These are phyloP conservation scores for Cercophora newfieldiana DNA, from an alignment of 495 filamentous ascomycete species.

Conservation along the genomic window DNA sequence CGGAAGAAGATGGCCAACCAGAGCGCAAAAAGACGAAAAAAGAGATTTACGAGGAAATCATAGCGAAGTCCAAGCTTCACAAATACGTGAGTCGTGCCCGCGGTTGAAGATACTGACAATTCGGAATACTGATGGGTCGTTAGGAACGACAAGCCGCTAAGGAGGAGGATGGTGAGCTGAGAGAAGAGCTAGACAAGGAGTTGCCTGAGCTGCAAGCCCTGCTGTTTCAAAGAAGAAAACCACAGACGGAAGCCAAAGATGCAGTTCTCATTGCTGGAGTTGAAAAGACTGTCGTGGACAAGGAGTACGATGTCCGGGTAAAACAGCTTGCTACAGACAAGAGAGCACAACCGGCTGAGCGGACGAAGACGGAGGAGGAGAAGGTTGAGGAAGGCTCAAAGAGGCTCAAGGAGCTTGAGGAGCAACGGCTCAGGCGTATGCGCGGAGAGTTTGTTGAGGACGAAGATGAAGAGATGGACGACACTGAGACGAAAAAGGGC, in stretches of 20 bases:
- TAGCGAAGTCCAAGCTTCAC: constrained; percentile 92
- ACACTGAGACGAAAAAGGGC: constrained; percentile 43
- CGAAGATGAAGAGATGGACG: constrained; percentile 52
- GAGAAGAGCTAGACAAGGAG: constrained; percentile 57
- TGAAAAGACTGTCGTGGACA: constrained; percentile 65
- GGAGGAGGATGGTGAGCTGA: constrained; percentile 90
- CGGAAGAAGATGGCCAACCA: constrained; percentile 54
- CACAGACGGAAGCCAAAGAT: constrained; percentile 54
- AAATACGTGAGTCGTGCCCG: constrained; percentile 72
- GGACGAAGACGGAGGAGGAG: constrained; percentile 91
- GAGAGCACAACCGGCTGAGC: constrained; percentile 77
- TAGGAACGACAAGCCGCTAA: constrained; percentile 75
- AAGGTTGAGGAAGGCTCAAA: constrained; percentile 71
- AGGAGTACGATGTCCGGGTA: constrained; percentile 80
- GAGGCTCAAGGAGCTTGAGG: constrained; percentile 75
- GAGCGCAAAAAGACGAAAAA: constrained; percentile 88
- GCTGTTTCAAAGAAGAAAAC: constrained; percentile 46
- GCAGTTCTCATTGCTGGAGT: constrained; percentile 57
- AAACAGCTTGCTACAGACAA: constrained; percentile 80
- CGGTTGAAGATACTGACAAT: background rate
- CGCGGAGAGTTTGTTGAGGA: constrained; percentile 58
- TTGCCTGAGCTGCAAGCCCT: constrained; percentile 77
- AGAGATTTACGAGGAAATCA: constrained; percentile 96
- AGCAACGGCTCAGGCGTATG: constrained; percentile 72
- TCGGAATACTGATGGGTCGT: constrained; percentile 3